Evolutionary conservation across 495 filamentous ascomycete species (phyloP).

Genomic region (Cairneyella variabilis): DNA sequence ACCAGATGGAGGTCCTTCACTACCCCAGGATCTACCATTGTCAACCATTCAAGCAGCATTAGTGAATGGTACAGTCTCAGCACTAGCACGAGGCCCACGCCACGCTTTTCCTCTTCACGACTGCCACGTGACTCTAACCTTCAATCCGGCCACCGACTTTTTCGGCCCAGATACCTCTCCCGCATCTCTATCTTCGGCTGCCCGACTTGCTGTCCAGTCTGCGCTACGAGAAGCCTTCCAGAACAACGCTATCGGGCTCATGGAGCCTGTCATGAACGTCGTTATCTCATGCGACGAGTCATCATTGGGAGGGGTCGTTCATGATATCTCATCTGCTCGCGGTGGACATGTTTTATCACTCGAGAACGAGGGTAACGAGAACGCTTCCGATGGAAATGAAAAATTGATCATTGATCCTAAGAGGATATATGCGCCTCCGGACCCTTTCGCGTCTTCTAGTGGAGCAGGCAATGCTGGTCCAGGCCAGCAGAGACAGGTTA

Average conservation of each 20-base stretch:
- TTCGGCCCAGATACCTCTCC: constrained; percentile 63
- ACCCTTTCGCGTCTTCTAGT: constrained; percentile 64
- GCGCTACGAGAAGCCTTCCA: constrained; percentile 57
- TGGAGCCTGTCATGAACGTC: constrained; percentile 91
- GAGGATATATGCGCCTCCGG: constrained; percentile 78
- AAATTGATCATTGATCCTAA: constrained; percentile 52
- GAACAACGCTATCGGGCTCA: constrained; percentile 53
- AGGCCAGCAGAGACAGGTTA: constrained; percentile 49
- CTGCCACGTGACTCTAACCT: constrained; percentile 61
- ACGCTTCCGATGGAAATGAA: constrained; percentile 18
- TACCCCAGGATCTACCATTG: constrained; percentile 56
- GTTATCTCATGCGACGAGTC: constrained; percentile 80
- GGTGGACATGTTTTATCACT: constrained; percentile 85
- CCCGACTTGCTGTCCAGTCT: constrained; percentile 63
- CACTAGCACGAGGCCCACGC: constrained; percentile 77
- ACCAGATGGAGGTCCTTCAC: constrained; percentile 26
- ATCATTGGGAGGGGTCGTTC: constrained; percentile 78
- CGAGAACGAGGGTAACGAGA: constrained; percentile 51
- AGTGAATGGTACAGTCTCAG: constrained; percentile 75
- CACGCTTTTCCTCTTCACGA: constrained; percentile 71
- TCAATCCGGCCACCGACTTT: constrained; percentile 62
- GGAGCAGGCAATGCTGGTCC: constrained; percentile 10
- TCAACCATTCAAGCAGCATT: constrained; percentile 60
- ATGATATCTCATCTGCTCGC: constrained; percentile 77
- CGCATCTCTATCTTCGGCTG: constrained; percentile 74